These are phyloP conservation scores for Penicillium cinerascens DNA, from an alignment of 495 filamentous ascomycete species.

Conservation along the genomic window DNA sequence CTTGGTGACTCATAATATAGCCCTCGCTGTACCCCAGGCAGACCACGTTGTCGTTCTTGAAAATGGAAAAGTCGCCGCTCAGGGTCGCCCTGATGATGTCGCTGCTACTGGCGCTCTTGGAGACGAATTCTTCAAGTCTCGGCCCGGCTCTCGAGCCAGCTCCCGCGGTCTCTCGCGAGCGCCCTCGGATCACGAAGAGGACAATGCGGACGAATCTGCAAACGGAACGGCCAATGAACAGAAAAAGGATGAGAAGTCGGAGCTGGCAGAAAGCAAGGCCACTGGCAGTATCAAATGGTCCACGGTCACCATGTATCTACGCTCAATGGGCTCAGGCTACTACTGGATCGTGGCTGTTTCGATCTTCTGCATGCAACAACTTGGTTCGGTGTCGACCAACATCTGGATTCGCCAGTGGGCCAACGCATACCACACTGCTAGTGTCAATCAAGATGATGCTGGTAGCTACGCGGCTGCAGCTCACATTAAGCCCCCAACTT, in stretches of 20 bases:
- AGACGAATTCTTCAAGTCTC: slow-evolving; percentile 74
- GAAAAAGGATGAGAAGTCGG: slow-evolving; percentile 47
- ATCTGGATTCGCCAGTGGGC: slow-evolving; percentile 95
- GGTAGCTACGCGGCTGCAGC: slow-evolving; percentile 41
- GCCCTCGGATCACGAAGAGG: slow-evolving; percentile 54
- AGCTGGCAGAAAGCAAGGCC: slow-evolving; percentile 69
- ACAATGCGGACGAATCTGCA: slow-evolving; percentile 5
- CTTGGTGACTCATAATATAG: slow-evolving; percentile 92
- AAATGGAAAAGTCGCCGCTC: slow-evolving; percentile 75
- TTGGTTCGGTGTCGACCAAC: slow-evolving; percentile 79
- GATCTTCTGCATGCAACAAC: slow-evolving; percentile 76
- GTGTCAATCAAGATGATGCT: slow-evolving; percentile 20
- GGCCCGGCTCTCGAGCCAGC: slow-evolving; percentile 58
- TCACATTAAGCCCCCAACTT: slow-evolving; percentile 39
- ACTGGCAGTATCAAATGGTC: slow-evolving; percentile 80
- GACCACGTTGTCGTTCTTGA: slow-evolving; percentile 79
- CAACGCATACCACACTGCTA: slow-evolving; percentile 51
- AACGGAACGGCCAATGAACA: slow-evolving; percentile 33
- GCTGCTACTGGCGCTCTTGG: slow-evolving; percentile 81
- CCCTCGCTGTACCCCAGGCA: slow-evolving; percentile 74
- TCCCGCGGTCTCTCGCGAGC: slow-evolving; percentile 71
- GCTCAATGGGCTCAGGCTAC: slow-evolving; percentile 89
- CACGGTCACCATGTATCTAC: slow-evolving; percentile 80
- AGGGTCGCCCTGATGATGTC: slow-evolving; percentile 73
- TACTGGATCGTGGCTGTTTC: slow-evolving; percentile 77